Evolutionary conservation across 2,329 filamentous ascomycete genomes (phyloP).

Genomic region (Cladosporium cucumerinum): DNA sequence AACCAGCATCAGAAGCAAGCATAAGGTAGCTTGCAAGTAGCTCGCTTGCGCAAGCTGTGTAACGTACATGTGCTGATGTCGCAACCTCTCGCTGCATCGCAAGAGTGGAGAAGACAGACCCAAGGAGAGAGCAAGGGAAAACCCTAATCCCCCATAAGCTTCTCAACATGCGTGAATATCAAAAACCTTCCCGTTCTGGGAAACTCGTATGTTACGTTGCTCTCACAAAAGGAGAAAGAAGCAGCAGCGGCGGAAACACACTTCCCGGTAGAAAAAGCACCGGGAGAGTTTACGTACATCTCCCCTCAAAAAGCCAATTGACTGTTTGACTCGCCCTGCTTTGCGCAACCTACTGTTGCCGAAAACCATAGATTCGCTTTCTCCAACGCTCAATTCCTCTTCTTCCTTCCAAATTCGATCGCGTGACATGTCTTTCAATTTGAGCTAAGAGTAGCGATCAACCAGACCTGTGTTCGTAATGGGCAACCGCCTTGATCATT

Average conservation of each 20-base stretch:
- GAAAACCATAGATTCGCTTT: no score
- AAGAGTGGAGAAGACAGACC: background rate
- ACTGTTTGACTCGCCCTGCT: no score
- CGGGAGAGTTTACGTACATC: no score
- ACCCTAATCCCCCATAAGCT: background rate
- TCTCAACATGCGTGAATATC: background rate
- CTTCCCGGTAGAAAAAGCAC: background rate
- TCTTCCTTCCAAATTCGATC: no score
- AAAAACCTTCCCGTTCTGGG: background rate
- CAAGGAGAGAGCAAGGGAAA: background rate
- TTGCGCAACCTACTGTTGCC: no score
- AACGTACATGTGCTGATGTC: background rate
- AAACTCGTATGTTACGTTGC: background rate
- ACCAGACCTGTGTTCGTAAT: no score
- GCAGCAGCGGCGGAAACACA: background rate
- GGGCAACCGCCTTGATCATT: no score
- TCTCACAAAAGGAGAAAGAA: background rate
- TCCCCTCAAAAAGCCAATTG: no score
- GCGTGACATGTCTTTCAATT: no score
- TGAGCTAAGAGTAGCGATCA: no score
- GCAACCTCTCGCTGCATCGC: background rate
- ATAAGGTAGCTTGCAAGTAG: background rate
- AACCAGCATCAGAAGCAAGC: background rate
- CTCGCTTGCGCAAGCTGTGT: constrained; percentile 1
- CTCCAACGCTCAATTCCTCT: no score